Evolutionary conservation across 345 rosid species (phyloP).

Genomic region (Syzygium grande): DNA sequence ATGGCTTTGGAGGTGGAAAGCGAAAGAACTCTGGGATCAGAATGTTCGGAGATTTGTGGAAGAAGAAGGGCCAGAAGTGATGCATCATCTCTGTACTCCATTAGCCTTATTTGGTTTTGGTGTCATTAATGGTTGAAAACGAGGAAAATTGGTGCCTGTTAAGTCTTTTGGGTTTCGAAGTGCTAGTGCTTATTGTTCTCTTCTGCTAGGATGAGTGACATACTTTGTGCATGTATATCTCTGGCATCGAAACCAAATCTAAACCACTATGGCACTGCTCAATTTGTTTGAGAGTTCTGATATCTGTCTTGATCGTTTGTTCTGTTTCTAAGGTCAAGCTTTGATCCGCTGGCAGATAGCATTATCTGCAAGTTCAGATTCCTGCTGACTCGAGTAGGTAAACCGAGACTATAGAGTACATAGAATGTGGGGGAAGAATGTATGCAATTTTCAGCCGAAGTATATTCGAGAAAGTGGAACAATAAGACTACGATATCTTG

Average conservation of each 20-base stretch:
- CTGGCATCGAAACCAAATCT: background rate
- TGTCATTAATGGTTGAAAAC: background rate
- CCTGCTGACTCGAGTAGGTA: background rate
- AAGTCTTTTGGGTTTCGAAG: background rate
- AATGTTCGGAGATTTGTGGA: slow-evolving; percentile 90
- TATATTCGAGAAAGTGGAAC: background rate
- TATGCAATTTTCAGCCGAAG: background rate
- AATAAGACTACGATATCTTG: no score
- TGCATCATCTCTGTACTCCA: background rate
- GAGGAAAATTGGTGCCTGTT: background rate
- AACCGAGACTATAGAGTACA: background rate
- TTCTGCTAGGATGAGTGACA: background rate
- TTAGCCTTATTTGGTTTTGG: background rate
- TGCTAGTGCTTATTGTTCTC: background rate
- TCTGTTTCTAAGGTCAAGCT: background rate
- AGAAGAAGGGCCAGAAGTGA: slow-evolving; percentile 66
- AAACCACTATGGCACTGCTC: background rate
- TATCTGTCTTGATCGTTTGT: background rate
- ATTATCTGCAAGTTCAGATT: background rate
- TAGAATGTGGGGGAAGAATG: background rate
- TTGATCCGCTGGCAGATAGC: background rate
- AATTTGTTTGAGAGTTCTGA: background rate
- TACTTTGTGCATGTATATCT: background rate
- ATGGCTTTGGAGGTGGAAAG: slow-evolving; percentile 61
- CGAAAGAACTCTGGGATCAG: slow-evolving; percentile 67